Evolutionary conservation across 2,329 filamentous ascomycete genomes (phyloP).

Genomic region (Elsinoe necatrix): DNA sequence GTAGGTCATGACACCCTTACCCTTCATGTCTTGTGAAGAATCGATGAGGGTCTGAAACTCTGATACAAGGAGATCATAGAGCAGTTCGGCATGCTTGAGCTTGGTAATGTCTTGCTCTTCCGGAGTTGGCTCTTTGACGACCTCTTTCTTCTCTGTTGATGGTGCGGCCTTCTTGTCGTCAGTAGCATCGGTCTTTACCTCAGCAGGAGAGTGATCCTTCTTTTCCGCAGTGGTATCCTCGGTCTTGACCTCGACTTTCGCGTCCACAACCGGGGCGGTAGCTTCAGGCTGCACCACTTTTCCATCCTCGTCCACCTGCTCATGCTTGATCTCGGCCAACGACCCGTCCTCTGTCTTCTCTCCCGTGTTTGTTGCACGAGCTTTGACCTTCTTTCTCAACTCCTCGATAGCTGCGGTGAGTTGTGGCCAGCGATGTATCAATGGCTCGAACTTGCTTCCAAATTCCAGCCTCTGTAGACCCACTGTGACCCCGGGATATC

Average conservation of each 20-base stretch:
- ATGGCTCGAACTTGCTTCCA: slow-evolving; percentile 50
- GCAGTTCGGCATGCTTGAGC: slow-evolving; percentile 33
- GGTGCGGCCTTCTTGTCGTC: slow-evolving; percentile 13
- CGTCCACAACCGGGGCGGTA: background rate
- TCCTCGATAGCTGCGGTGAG: slow-evolving; percentile 33
- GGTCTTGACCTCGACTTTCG: background rate
- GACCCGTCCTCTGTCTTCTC: background rate
- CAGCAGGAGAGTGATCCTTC: background rate
- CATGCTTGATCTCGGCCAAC: background rate
- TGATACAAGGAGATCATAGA: slow-evolving; percentile 31
- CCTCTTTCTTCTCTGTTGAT: background rate
- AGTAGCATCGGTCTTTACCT: slow-evolving; percentile 2
- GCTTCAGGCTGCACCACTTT: background rate
- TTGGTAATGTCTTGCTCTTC: slow-evolving; percentile 22
- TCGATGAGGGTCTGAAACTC: slow-evolving; percentile 38
- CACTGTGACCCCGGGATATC: slow-evolving; percentile 53
- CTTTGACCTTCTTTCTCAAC: slow-evolving; percentile 18
- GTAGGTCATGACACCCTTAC: slow-evolving; percentile 30
- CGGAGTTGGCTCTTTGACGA: background rate
- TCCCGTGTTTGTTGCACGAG: background rate
- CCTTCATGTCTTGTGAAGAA: slow-evolving; percentile 31
- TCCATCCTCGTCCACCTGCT: slow-evolving; percentile 3
- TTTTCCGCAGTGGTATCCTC: background rate
- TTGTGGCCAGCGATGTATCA: slow-evolving; percentile 56
- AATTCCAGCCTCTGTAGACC: slow-evolving; percentile 55